Base-by-base conservation (phyloP, 2,329 filamentous ascomycete genomes). In the Xylariaceae sp. region DNA sequence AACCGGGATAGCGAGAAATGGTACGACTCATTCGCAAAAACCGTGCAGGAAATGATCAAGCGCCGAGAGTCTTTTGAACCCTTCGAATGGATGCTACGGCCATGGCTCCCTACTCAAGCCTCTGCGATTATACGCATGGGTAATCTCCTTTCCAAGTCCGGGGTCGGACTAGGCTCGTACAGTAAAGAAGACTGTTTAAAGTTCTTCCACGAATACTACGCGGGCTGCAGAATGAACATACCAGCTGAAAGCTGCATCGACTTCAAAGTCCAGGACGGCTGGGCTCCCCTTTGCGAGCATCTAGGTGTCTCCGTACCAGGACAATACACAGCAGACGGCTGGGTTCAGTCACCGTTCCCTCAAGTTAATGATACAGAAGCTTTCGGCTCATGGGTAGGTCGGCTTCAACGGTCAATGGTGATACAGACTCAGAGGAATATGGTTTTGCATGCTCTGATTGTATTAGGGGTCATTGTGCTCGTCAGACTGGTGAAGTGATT, bases 1-100 rank as follows among this genome's bases (percentile, higher is more conserved):
- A 63, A 58, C 43, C 60, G 62, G 6, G 53, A 61, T 14, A 52
- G 54, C 4, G 60, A 63, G 29, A 55, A 53, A n/a, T 64, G 62
- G 62, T 61, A 63, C 45, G 28, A 16, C 3, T 64, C 62, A 19
- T 56, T 64, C 28, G 26, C 36, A 14, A 47, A 56, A 1, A 64
- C 53, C 2, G 57, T 64, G 9, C 61, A 63, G 43, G 17, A 24
- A 7, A 36, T 62, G 28, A 62, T 63, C 28, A 52, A 48, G 21
- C 31, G 33, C 19, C 55, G 58, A 21, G 61, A 61, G 17, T 51
- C 49, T 9, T 11, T 57, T 2, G 46, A 53, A 19, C 8, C 26
- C 9, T 28, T 55, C 4, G 61, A 63, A 34, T 36, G 26, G 31
- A 45, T 53, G 8, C 33, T 63, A 9, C 55, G 53, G 7, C 53